Conservation (phyloP, 768 basidiomycete species). For the Pleurotus pulmonarius region DNA sequence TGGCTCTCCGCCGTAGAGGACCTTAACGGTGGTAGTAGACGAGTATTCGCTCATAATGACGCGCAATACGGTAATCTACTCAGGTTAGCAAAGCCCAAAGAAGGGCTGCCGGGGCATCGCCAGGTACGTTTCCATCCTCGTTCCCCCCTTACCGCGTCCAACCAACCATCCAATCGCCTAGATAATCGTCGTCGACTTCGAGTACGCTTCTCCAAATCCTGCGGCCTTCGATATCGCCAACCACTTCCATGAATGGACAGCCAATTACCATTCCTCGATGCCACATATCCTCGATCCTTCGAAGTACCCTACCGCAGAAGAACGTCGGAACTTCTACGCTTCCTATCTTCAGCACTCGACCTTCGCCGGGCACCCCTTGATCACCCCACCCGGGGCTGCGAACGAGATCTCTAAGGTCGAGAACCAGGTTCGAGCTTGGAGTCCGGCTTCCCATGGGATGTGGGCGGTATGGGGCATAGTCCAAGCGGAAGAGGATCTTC, state of each 20-base stretch:
- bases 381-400: slow-evolving; percentile 24
- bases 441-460: slow-evolving; percentile 84
- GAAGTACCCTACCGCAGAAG: slow-evolving; percentile 65
- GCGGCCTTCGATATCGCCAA: slow-evolving; percentile 95
- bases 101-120: slow-evolving; percentile 67
- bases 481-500: slow-evolving; percentile 76
- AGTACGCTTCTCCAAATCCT: slow-evolving; percentile 92
- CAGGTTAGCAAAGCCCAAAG: slow-evolving; percentile 53
- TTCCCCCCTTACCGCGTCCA: background rate
- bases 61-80: slow-evolving; percentile 94
- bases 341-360: slow-evolving; percentile 69
- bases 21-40: slow-evolving; percentile 51
- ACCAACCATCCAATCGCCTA: slow-evolving; percentile 21
- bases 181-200: slow-evolving; percentile 97
- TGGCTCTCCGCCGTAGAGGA: slow-evolving; percentile 68
- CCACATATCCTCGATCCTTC: slow-evolving; percentile 64
- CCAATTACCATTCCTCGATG: slow-evolving; percentile 72
- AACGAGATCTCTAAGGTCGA: slow-evolving; percentile 60
- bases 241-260: slow-evolving; percentile 97
- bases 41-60: slow-evolving; percentile 91
- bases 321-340: slow-evolving; percentile 81
- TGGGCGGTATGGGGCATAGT: slow-evolving; percentile 97
- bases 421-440: slow-evolving; percentile 81
- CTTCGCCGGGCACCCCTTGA: slow-evolving; percentile 24
- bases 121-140: slow-evolving; percentile 44